Base-by-base conservation (phyloP, 106 monocot species). In the Dendrobium chrysotoxum region DNA sequence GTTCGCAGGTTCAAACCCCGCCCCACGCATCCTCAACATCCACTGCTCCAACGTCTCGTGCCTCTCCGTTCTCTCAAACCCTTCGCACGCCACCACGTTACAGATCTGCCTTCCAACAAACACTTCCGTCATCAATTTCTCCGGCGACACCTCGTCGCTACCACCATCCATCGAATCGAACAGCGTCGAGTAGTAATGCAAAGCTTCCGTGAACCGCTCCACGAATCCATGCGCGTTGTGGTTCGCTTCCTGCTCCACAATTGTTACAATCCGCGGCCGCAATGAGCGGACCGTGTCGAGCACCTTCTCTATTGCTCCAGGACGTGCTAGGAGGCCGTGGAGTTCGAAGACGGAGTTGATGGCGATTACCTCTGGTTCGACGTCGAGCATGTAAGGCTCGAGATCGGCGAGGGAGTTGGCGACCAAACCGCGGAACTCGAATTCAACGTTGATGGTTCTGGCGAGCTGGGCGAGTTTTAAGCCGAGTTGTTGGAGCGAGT, bases 121-220 rank as follows among this genome's bases (percentile, higher is more conserved):
- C 8, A 87, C 85, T 83, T 92, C 92, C 72, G 92, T 25, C 92
- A 89, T 92, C 81, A 78, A 46, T 76, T 79, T 83, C 70, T 83
- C 85, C 77, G 81, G 80, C 53, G 45, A 41, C 65, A 18, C 38
- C 20, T 40, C 58, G 18, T 11, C 38, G 38, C 42, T 28, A 0
- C 78, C 85, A 20, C 25, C 88, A 44, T 91, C 91, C 72, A 91
- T 40, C 11, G 91, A 91, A 66, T 91, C 91, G 87, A 91, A 92
- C 89, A 92, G 89, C 55, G 87, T 89, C 65, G 89, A 91, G 75
- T 92, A 92, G 82, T 89, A 92, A 81, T 92, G 92, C 53, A 92
- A 83, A 12, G 92, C 83, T 81, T 92, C 89, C 28, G 81, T 92
- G 87, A 92, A 92, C 68, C 89, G 83, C 25, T 87, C 92, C 76